A percentile compares a stretch with the other conserved stretches of the same genome.
phyloP scores from a whole-genome alignment of 2,329 filamentous ascomycete species.

The Endothia cerciana region DNA sequence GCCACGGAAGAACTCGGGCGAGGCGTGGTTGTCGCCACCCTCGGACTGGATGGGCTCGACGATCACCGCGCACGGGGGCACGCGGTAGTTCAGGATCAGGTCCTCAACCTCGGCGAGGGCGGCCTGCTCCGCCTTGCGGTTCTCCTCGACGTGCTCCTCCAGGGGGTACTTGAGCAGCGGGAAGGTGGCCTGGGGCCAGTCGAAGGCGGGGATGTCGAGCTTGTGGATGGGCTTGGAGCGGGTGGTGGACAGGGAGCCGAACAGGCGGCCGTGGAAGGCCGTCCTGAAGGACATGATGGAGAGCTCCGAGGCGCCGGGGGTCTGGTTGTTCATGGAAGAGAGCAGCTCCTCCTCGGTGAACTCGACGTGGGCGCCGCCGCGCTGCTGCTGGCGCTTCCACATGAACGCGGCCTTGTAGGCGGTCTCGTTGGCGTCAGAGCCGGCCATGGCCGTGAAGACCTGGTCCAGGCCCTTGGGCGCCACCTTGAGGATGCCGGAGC shows the following conservation, averaged over 20 bases:
- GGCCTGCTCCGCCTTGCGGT: slow-evolving; percentile 78
- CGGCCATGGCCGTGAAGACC: slow-evolving; percentile 88
- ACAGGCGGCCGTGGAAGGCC: slow-evolving; percentile 88
- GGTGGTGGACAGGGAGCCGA: slow-evolving; percentile 85
- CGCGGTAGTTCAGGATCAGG: slow-evolving; percentile 77
- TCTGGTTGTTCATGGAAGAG: slow-evolving; percentile 78
- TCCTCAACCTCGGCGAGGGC: slow-evolving; percentile 83
- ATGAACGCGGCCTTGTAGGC: slow-evolving; percentile 97
- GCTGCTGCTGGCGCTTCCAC: slow-evolving; percentile 81
- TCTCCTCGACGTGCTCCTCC: slow-evolving; percentile 77
- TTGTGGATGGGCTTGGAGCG: slow-evolving; percentile 95
- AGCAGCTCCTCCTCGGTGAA: slow-evolving; percentile 78
- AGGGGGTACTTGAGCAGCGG: slow-evolving; percentile 85
- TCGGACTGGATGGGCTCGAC: slow-evolving; percentile 93
- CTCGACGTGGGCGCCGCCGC: slow-evolving; percentile 75
- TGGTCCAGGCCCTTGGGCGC: slow-evolving; percentile 84
- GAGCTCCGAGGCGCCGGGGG: slow-evolving; percentile 73
- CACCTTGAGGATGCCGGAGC: slow-evolving; percentile 78
- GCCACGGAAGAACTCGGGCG: slow-evolving; percentile 82
- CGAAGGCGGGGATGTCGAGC: slow-evolving; percentile 90
- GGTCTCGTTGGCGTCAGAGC: slow-evolving; percentile 91
- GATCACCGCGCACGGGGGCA: slow-evolving; percentile 79
- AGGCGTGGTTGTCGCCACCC: slow-evolving; percentile 93
- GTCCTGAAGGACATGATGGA: slow-evolving; percentile 89
- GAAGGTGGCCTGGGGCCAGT: slow-evolving; percentile 93